Evolutionary conservation across 352 stramenopile species (phyloP).

Genomic region (Globisporangium parvum): DNA sequence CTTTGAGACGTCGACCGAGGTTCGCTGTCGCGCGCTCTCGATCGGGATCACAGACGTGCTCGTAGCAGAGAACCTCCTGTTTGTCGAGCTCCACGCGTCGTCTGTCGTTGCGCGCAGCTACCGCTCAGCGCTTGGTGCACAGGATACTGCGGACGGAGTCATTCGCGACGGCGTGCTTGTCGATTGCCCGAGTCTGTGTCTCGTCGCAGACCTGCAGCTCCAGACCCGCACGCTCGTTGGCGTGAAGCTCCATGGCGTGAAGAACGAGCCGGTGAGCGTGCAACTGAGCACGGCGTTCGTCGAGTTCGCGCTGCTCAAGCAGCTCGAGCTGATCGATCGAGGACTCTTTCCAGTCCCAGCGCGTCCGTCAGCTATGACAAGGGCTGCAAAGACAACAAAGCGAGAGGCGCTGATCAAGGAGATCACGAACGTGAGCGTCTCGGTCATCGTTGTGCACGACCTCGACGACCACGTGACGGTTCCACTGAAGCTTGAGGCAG

Average conservation of each 20-base stretch:
- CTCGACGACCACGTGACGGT: constrained; percentile 1
- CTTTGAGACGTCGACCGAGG: constrained; percentile 24
- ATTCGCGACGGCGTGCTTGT: constrained; percentile 9
- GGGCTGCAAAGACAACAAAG: not conserved
- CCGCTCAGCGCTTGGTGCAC: not conserved
- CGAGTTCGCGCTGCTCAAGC: constrained; percentile 27
- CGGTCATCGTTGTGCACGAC: constrained; percentile 9
- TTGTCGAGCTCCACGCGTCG: constrained; percentile 29
- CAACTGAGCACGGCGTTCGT: constrained; percentile 39
- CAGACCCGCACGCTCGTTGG: constrained; percentile 25
- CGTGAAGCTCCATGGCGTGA: constrained; percentile 24
- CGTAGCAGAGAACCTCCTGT: constrained; percentile 38
- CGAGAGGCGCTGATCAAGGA: constrained; percentile 3
- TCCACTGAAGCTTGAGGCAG: constrained; percentile 1
- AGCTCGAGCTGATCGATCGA: constrained; percentile 31
- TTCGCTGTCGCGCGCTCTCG: constrained; percentile 38
- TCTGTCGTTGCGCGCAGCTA: constrained; percentile 12
- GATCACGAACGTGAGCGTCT: constrained; percentile 6
- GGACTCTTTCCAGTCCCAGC: constrained; percentile 9
- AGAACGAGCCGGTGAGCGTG: constrained; percentile 26
- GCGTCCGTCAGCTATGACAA: not conserved
- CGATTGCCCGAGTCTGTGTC: constrained; percentile 8
- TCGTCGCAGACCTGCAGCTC: constrained; percentile 19
- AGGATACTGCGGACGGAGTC: not conserved
- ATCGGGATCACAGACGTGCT: constrained; percentile 59